Evolutionary conservation across 495 filamentous ascomycete genomes (phyloP), one percentile per base, ranked within the genome.

Genomic region (Penicillium ochrochloron): DNA sequence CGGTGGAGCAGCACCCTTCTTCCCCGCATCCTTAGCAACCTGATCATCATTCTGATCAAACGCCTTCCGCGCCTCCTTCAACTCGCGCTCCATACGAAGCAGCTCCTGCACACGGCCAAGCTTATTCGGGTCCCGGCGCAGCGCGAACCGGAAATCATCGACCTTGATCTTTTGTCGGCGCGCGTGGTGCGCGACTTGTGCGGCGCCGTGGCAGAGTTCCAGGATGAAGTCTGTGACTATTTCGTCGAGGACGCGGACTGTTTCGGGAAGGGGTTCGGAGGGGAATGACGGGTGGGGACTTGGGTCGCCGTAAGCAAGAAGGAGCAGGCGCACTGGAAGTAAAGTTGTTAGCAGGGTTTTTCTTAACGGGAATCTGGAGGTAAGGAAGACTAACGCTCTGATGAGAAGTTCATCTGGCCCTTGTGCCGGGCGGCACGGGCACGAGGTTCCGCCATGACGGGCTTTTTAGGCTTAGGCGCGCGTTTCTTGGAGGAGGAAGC

Each of bases 81-180:
- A 84, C 60, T 89, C 85, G 70, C 89, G 87, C 63, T 94, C 89
- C 84, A 90, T 92, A 66, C 87, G 86, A 57, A 97, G 78, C 66
- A 96, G 82, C 75, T 96, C 93, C 80, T 92, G 87, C 60, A 97
- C 91, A 77, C 95, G 89, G 25, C 95, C 95, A 52, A 97, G 84
- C 74, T 95, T 93, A 67, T 85, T 80, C 25, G 91, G 88, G 70
- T 97, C 95, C 37, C 89, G 86, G 35, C 96, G 87, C 58, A 97
- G 86, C 34, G 91, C 91, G 71, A 95, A 98, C 71, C 94, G 91
- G 82, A 98, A 96, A 75, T 99, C 95, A 66, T 99, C 95, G 61
- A 97, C 90, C 72, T 99, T 99, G 79, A 97, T 91, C 78, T 99
- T 99, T 70, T 94, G 90, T 8, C 95, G 88, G 4, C 92, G 88